phyloP scores from a whole-genome alignment of 2,329 filamentous ascomycete genomes.

The Biscogniauxia marginata region DNA sequence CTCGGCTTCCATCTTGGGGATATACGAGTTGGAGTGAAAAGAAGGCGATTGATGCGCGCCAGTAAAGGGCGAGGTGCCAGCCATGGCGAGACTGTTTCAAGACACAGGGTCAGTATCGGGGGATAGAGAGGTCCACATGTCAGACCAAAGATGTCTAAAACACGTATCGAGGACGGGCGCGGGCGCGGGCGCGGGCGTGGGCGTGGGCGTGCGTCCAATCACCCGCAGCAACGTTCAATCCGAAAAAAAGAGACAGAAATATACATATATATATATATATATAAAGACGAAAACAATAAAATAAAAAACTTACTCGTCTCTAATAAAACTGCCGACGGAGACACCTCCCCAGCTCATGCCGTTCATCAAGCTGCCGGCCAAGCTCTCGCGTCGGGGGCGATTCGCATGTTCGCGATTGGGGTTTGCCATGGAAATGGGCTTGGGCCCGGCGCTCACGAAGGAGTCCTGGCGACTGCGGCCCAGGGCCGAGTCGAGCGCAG shows the following conservation, averaged over 20 bases:
- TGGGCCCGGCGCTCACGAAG: slow-evolving; percentile 63
- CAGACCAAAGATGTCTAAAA: slow-evolving; percentile 21
- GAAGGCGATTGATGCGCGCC: slow-evolving; percentile 82
- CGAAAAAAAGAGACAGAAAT: neutral
- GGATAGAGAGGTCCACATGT: slow-evolving; percentile 16
- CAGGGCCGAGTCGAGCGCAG: slow-evolving; percentile 57
- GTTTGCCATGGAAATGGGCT: slow-evolving; percentile 66
- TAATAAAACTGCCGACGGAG: slow-evolving; percentile 94
- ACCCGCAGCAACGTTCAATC: neutral
- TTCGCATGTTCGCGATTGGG: slow-evolving; percentile 59
- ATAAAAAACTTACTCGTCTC: slow-evolving; percentile 82
- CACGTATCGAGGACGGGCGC: slow-evolving; percentile 5
- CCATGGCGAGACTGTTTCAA: slow-evolving; percentile 79
- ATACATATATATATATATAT: slow-evolving; percentile 3
- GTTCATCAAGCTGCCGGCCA: slow-evolving; percentile 66
- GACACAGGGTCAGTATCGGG: slow-evolving; percentile 29
- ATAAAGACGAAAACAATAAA: slow-evolving; percentile 6
- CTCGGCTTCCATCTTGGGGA: slow-evolving; percentile 93
- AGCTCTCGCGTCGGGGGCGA: slow-evolving; percentile 59
- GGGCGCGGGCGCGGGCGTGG: too few relatives aligned
- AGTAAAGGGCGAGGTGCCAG: slow-evolving; percentile 89
- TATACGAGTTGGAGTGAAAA: slow-evolving; percentile 93
- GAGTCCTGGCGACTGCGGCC: slow-evolving; percentile 62
- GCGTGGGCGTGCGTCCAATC: too few relatives aligned
- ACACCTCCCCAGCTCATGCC: slow-evolving; percentile 98